These are phyloP conservation scores for Suillus spraguei DNA, from an alignment of 768 basidiomycete genomes.

Conservation along the genomic window DNA sequence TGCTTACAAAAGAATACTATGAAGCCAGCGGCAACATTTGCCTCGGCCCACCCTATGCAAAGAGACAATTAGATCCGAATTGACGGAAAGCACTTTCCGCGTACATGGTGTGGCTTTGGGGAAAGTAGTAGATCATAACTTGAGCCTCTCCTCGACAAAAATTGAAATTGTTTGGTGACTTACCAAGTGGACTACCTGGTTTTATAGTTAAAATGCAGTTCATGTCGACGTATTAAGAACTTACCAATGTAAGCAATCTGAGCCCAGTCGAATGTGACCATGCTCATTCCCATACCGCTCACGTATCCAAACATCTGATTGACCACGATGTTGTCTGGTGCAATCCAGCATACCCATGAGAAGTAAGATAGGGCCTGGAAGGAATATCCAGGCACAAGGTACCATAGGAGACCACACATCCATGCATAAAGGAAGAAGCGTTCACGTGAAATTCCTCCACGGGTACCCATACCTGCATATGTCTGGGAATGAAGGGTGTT, in stretches of 20 bases:
- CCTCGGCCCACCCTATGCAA: slow-evolving; percentile 71
- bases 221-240: not conserved
- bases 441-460: slow-evolving; percentile 52
- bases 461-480: slow-evolving; percentile 44
- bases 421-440: slow-evolving; percentile 52
- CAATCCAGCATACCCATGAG: slow-evolving; percentile 68
- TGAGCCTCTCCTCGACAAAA: not conserved
- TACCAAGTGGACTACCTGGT: slow-evolving; percentile 57
- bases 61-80: not conserved
- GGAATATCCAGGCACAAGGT: slow-evolving; percentile 73
- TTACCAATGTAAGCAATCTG: slow-evolving; percentile 49
- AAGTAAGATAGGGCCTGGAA: slow-evolving; percentile 68
- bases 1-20: slow-evolving; percentile 65
- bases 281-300: slow-evolving; percentile 62
- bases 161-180: slow-evolving; percentile 25
- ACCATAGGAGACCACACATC: slow-evolving; percentile 39
- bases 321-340: slow-evolving; percentile 64
- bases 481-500: slow-evolving; percentile 70
- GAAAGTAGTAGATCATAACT: not conserved
- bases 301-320: slow-evolving; percentile 76
- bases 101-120: slow-evolving; percentile 8
- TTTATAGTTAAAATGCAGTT: not conserved
- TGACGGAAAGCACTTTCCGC: not conserved
- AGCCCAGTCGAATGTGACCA: slow-evolving; percentile 83
- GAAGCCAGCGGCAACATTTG: slow-evolving; percentile 65